Evolutionary conservation across 805 yeast genomes (phyloP).

Genomic region (Zygosaccharomyces pseudorouxii): DNA sequence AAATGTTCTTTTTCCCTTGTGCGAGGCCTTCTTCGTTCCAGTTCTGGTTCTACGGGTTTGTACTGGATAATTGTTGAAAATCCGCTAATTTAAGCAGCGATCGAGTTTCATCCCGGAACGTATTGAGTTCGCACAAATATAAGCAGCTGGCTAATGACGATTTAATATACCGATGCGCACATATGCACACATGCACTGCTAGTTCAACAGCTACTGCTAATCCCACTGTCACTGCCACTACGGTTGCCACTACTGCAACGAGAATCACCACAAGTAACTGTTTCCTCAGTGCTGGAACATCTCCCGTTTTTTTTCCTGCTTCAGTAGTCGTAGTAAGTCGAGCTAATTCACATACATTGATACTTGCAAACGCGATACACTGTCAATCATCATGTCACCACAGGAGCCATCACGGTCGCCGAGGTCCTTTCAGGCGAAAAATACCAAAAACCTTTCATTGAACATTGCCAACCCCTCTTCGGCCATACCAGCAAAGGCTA

Average conservation of each 20-base stretch:
- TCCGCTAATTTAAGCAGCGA: slow-evolving; percentile 6
- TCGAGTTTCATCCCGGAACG: background rate
- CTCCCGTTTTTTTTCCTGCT: background rate
- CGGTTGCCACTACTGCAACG: too few species aligned
- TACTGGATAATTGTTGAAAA: background rate
- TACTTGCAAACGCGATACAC: background rate
- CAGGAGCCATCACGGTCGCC: slow-evolving; percentile 11
- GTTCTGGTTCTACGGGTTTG: background rate
- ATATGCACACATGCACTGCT: background rate
- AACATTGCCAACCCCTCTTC: slow-evolving; percentile 6
- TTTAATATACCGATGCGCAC: background rate
- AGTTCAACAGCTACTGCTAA: background rate
- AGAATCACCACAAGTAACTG: too few species aligned
- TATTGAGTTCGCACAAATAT: slow-evolving; percentile 4
- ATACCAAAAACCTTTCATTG: slow-evolving; percentile 31
- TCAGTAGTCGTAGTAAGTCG: background rate
- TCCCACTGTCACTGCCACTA: background rate
- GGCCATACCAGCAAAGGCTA: background rate
- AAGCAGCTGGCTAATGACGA: slow-evolving; percentile 3
- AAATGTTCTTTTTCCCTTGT: background rate
- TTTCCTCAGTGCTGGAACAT: too few species aligned
- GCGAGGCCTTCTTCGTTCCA: background rate
- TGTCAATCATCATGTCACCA: background rate
- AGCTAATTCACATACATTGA: background rate
- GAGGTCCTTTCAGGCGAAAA: slow-evolving; percentile 25